A percentile compares a stretch with the other conserved stretches of the same genome.
phyloP scores from a whole-genome alignment of 352 stramenopile genomes.

The Salisapilia sapeloensis region DNA sequence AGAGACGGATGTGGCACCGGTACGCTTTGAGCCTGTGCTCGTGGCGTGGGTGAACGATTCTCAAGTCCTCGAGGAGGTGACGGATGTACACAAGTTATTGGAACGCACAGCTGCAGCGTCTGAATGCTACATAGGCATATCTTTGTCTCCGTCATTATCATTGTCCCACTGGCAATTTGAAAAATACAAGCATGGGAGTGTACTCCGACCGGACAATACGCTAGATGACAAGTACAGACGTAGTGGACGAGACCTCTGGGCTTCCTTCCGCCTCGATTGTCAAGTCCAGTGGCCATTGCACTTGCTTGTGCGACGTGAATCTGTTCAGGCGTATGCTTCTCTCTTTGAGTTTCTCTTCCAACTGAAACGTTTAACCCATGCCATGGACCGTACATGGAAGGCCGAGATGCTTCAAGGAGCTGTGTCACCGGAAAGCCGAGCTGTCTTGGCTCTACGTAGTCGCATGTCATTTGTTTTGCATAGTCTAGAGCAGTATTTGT shows the following conservation, averaged over 20 bases:
- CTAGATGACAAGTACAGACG: slow-evolving; percentile 18
- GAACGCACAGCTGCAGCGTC: slow-evolving; percentile 11
- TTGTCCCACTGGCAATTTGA: slow-evolving; percentile 31
- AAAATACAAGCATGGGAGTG: slow-evolving; percentile 8
- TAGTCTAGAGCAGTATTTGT: slow-evolving; percentile 55
- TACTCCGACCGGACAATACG: not conserved
- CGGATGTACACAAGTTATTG: slow-evolving; percentile 29
- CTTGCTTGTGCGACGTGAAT: slow-evolving; percentile 30
- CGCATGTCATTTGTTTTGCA: slow-evolving; percentile 66
- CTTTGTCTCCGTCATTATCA: slow-evolving; percentile 13
- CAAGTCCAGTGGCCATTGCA: slow-evolving; percentile 48
- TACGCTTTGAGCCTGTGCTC: slow-evolving; percentile 8
- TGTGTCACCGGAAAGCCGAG: too few relatives aligned
- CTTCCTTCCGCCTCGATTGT: slow-evolving; percentile 24
- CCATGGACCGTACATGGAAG: slow-evolving; percentile 52
- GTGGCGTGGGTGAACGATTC: slow-evolving; percentile 20
- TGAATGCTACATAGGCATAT: slow-evolving; percentile 41
- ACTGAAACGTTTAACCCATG: slow-evolving; percentile 50
- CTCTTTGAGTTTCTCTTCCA: slow-evolving; percentile 72
- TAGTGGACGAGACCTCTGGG: slow-evolving; percentile 38
- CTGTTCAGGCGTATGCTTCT: slow-evolving; percentile 39
- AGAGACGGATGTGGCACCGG: too few relatives aligned
- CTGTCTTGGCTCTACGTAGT: slow-evolving; percentile 19
- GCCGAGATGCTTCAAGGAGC: too few relatives aligned
- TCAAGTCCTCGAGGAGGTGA: slow-evolving; percentile 17